Conservation (phyloP, 78 protist genomes). For the Dictyostelium citrinum region DNA sequence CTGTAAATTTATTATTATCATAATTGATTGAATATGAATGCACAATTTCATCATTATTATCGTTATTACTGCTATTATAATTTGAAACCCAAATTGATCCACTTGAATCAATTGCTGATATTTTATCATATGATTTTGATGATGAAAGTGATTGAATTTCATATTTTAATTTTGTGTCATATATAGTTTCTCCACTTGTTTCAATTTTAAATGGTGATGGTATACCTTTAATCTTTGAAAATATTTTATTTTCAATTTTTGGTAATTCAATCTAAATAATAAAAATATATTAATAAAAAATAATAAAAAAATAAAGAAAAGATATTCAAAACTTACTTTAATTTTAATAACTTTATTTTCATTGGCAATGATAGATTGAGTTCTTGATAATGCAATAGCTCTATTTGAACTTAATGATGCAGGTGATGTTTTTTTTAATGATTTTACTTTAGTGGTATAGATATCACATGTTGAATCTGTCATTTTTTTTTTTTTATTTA, state of each 20-base stretch:
- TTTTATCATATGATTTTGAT: not conserved
- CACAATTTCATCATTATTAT: not conserved
- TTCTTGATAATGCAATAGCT: slow-evolving; percentile 1
- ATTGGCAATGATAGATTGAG: not conserved
- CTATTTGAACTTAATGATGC: slow-evolving; percentile 39
- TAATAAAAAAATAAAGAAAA: not conserved
- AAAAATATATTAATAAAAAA: not conserved
- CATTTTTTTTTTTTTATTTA: not conserved
- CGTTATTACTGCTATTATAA: not conserved
- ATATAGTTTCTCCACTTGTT: not conserved
- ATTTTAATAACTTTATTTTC: slow-evolving; percentile 4
- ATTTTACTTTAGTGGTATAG: slow-evolving; percentile 25
- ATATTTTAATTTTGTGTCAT: not conserved
- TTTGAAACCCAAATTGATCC: not conserved
- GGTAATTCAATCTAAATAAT: slow-evolving; percentile 29
- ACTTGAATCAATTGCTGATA: slow-evolving; percentile 6
- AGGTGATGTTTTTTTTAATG: slow-evolving; percentile 37
- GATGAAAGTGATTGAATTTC: slow-evolving; percentile 56
- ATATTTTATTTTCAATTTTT: not conserved
- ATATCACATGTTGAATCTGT: slow-evolving; percentile 35
- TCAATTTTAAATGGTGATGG: slow-evolving; percentile 53
- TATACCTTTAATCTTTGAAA: slow-evolving; percentile 60
- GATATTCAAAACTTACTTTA: not conserved
- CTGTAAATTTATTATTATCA: not conserved
- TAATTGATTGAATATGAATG: not conserved